phyloP scores from a whole-genome alignment of 2,329 filamentous ascomycete species.

The Arthrobotrys iridis region DNA sequence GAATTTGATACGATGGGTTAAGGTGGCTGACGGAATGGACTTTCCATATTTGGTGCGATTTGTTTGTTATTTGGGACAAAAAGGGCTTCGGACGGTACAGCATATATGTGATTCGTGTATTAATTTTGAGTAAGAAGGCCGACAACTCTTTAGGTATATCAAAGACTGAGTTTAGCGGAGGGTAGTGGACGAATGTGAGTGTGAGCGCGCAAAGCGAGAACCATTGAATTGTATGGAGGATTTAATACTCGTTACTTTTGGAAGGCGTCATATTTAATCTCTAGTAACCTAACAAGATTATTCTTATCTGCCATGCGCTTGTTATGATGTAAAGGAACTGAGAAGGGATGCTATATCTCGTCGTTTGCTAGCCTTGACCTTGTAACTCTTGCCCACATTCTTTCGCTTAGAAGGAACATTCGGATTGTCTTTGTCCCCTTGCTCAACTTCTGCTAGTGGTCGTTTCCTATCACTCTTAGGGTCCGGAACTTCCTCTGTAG shows the following conservation, averaged over 20 bases:
- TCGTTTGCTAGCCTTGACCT: slow-evolving; percentile 28
- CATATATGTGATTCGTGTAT: background rate
- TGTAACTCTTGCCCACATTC: background rate
- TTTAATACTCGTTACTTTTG: background rate
- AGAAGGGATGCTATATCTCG: slow-evolving; percentile 40
- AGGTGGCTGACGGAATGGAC: background rate
- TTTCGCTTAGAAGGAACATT: slow-evolving; percentile 5
- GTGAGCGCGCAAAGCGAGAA: background rate
- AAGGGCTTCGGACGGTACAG: background rate
- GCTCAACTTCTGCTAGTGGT: slow-evolving; percentile 3
- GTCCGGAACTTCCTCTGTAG: background rate
- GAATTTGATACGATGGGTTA: background rate
- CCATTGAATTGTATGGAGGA: background rate
- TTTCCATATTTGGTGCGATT: slow-evolving; percentile 12
- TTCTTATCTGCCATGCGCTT: background rate
- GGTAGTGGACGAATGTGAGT: background rate
- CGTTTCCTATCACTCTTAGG: slow-evolving; percentile 24
- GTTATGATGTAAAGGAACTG: slow-evolving; percentile 23
- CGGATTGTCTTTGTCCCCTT: background rate
- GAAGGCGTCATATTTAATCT: background rate
- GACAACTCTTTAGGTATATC: background rate
- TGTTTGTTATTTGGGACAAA: slow-evolving; percentile 23
- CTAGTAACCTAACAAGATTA: slow-evolving; percentile 1
- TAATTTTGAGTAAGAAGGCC: background rate
- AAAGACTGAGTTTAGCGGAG: background rate